These are phyloP conservation scores for Kwoniella shivajii DNA, from an alignment of 1,284 basidiomycete species.

Conservation along the genomic window DNA sequence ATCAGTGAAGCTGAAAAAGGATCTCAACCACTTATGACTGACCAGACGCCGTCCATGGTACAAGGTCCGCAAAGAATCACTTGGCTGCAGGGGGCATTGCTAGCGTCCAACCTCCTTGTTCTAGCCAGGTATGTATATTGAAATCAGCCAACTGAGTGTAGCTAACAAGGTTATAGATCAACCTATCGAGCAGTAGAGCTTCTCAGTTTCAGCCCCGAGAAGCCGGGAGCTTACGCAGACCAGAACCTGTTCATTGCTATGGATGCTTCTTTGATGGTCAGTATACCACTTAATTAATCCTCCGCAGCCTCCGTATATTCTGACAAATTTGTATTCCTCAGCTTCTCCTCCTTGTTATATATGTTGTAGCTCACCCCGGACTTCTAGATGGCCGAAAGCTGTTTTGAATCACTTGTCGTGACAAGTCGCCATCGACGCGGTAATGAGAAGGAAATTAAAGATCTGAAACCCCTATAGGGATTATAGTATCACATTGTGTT, in stretches of 20 bases:
- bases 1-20: too few species aligned
- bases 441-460: too few species aligned
- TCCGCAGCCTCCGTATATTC: neutral
- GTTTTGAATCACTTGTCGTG: too few species aligned
- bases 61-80: too few species aligned
- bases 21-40: too few species aligned
- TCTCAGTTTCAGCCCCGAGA: neutral
- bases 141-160: neutral
- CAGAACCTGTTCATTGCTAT: slow-evolving; percentile 6
- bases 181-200: slow-evolving; percentile 2
- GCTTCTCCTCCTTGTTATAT: slow-evolving; percentile 3
- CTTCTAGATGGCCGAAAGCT: neutral
- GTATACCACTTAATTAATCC: neutral
- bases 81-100: neutral
- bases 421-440: too few species aligned
- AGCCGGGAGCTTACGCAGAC: slow-evolving; percentile 1
- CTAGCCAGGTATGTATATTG: neutral
- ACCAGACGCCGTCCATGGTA: too few species aligned
- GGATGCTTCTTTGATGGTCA: slow-evolving; percentile 4
- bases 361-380: slow-evolving; percentile 1
- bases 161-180: neutral
- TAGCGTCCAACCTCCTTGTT: slow-evolving; percentile 5
- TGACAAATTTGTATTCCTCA: neutral
- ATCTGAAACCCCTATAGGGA: too few species aligned
- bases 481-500: too few species aligned